These are phyloP conservation scores for Trametes coccinea DNA, from an alignment of 768 basidiomycete species.

Conservation along the genomic window DNA sequence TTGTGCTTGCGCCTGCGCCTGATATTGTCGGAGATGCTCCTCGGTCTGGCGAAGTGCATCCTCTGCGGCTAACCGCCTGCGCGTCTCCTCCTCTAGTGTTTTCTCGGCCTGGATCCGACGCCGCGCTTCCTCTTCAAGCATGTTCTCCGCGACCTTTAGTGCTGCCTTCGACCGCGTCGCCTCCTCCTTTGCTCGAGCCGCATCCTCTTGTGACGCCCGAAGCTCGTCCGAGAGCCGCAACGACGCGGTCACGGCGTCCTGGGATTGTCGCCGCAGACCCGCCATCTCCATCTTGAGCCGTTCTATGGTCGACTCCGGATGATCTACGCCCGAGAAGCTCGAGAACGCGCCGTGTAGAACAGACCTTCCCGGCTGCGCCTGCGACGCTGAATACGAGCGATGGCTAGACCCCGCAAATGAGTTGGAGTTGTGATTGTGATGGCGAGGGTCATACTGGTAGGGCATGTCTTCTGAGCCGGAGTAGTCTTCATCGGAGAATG, in stretches of 20 bases:
- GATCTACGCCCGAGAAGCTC: constrained; percentile 17
- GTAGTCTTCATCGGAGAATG: constrained; percentile 42
- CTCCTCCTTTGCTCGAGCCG: constrained; percentile 44
- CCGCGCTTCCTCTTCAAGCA: constrained; percentile 60
- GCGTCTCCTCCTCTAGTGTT: constrained; percentile 48
- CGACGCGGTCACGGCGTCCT: constrained; percentile 66
- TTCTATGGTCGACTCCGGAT: constrained; percentile 51
- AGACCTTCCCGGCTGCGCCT: constrained; percentile 16
- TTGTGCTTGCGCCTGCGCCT: constrained; percentile 18
- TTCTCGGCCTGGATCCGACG: constrained; percentile 61
- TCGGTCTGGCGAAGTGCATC: constrained; percentile 47
- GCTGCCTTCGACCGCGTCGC: constrained; percentile 54
- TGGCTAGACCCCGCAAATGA: constrained; percentile 15
- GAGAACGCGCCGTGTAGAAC: constrained; percentile 32
- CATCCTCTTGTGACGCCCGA: constrained; percentile 61
- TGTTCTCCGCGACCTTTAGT: constrained; percentile 53
- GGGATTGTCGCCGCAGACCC: constrained; percentile 61
- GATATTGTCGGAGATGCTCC: constrained; percentile 41
- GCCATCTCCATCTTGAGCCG: constrained; percentile 67
- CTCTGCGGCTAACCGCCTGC: constrained; percentile 50
- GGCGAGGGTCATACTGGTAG: constrained; percentile 28
- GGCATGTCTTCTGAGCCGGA: constrained; percentile 70
- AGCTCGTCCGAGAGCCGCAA: constrained; percentile 69
- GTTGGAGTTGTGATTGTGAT: constrained; percentile 33
- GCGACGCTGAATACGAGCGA: constrained; percentile 14